A percentile compares a stretch with the other conserved stretches of the same genome.
Conservation (phyloP, 1,139 yeast species). For the Debaryomycetaceae sp. region DNA sequence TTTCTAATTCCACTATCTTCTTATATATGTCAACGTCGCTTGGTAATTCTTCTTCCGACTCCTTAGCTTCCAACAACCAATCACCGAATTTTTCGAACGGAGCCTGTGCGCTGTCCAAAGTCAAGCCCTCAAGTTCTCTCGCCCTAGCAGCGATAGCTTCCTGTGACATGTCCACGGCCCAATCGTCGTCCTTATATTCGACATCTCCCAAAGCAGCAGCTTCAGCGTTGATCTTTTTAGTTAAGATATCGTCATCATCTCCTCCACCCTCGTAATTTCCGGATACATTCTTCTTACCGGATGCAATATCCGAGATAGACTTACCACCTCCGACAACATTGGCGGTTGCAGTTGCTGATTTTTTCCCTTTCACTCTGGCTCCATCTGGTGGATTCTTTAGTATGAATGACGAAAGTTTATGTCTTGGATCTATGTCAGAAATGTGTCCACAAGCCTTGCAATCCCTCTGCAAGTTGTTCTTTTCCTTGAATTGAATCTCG, state of each 20-base stretch:
- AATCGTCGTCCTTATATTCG: constrained; percentile 79
- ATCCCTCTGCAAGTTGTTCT: constrained; percentile 78
- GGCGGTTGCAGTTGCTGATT: constrained; percentile 88
- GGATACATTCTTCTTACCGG: constrained; percentile 41
- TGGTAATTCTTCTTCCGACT: constrained; percentile 59
- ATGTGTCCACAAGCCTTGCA: constrained; percentile 98
- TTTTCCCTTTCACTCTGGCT: constrained; percentile 49
- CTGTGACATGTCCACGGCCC: constrained; percentile 98
- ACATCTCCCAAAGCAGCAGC: constrained; percentile 64
- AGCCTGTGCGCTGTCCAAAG: constrained; percentile 41
- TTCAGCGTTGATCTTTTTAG: constrained; percentile 80
- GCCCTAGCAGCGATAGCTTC: constrained; percentile 97
- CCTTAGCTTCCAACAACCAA: constrained; percentile 65
- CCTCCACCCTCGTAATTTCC: constrained; percentile 27
- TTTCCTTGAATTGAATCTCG: constrained; percentile 77
- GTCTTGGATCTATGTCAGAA: constrained; percentile 79
- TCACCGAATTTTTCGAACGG: constrained; percentile 79
- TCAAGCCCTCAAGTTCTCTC: constrained; percentile 68
- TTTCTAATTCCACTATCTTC: constrained; percentile 77
- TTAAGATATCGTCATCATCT: constrained; percentile 58
- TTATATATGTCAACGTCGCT: constrained; percentile 88
- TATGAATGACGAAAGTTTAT: constrained; percentile 81
- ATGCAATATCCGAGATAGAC: constrained; percentile 73
- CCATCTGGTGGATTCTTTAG: constrained; percentile 87
- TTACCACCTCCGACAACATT: constrained; percentile 88